Evolutionary conservation across 2,329 filamentous ascomycete genomes (phyloP).

Genomic region (Lasiodiplodia citricola): DNA sequence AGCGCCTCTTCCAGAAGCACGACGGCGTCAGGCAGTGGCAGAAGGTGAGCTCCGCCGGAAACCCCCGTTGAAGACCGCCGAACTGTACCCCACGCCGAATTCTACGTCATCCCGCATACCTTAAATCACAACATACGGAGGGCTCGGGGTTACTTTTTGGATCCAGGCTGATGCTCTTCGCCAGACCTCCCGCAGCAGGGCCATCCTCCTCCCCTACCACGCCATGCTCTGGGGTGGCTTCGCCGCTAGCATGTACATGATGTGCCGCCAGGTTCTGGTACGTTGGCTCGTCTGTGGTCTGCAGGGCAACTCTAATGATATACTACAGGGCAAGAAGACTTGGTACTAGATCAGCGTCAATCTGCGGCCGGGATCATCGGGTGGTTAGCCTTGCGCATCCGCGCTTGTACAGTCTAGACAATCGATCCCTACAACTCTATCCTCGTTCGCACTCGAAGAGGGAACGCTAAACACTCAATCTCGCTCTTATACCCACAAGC

Average conservation of each 20-base stretch:
- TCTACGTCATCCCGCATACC: slow-evolving; percentile 10
- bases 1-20: slow-evolving; percentile 76
- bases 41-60: slow-evolving; percentile 63
- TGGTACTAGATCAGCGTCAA: slow-evolving; percentile 55
- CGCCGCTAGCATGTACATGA: slow-evolving; percentile 69
- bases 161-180: slow-evolving; percentile 21
- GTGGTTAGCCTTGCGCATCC: slow-evolving; percentile 21
- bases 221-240: slow-evolving; percentile 66
- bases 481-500: background rate
- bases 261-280: slow-evolving; percentile 70
- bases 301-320: background rate
- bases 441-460: background rate
- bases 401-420: slow-evolving; percentile 26
- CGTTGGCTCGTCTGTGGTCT: slow-evolving; percentile 28
- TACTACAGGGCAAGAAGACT: slow-evolving; percentile 71
- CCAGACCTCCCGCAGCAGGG: slow-evolving; percentile 68
- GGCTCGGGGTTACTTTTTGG: background rate
- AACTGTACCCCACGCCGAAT: background rate
- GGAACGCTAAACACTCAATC: background rate
- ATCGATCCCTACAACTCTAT: slow-evolving; percentile 20
- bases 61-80: background rate
- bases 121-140: background rate
- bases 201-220: slow-evolving; percentile 72
- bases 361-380: slow-evolving; percentile 3
- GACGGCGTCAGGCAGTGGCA: slow-evolving; percentile 76